Percentiles rank a stretch among this genome's conserved stretches.
phyloP scores from a whole-genome alignment of 257 asterid species.

The Solanum bukasovii region DNA sequence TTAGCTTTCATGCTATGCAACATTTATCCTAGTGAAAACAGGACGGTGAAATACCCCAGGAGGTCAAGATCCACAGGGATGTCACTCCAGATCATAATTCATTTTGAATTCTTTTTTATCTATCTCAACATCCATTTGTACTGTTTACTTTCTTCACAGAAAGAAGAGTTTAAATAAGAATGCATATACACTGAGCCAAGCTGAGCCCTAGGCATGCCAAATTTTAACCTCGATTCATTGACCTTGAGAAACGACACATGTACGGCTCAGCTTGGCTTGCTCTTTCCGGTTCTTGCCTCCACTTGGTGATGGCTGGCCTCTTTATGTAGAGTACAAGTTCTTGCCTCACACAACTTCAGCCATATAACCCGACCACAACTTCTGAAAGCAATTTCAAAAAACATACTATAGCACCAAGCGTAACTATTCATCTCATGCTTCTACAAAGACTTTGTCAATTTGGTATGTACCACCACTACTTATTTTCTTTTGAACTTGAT shows the following conservation, averaged over 20 bases:
- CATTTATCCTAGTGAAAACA: background rate
- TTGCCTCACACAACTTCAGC: background rate
- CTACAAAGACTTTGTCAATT: background rate
- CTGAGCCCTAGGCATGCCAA: background rate
- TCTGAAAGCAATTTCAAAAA: background rate
- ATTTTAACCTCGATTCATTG: background rate
- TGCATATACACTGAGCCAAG: background rate
- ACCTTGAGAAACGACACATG: background rate
- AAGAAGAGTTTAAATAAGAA: background rate
- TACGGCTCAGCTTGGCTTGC: background rate
- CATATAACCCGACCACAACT: background rate
- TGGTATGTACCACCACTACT: background rate
- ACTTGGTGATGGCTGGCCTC: background rate
- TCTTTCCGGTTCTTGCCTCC: background rate
- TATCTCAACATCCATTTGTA: background rate
- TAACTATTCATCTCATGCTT: background rate
- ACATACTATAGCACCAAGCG: too few relatives aligned
- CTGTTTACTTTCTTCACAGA: background rate
- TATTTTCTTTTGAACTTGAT: background rate
- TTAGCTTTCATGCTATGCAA: background rate
- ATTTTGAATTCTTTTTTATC: background rate
- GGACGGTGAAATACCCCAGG: background rate
- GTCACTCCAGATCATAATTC: background rate
- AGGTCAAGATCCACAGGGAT: background rate
- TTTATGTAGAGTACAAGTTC: background rate